phyloP scores from a whole-genome alignment of 371 early-diverging fungal genomes.

The Mucor velutinosus region DNA sequence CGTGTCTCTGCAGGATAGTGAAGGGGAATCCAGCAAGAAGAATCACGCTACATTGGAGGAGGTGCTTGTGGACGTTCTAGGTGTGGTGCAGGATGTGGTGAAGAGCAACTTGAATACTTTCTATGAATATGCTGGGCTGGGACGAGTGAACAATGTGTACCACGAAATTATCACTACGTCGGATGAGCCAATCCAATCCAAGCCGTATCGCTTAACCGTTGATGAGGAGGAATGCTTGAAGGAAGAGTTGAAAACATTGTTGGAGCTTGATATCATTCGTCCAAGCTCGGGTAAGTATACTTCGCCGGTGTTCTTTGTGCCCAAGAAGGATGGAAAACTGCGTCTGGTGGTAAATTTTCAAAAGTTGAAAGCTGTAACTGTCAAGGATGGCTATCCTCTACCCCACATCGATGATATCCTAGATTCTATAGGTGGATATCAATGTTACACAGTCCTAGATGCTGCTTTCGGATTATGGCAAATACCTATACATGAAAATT shows the following conservation, averaged over 20 bases:
- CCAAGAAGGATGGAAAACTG: slow-evolving; percentile 43
- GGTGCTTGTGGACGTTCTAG: not conserved
- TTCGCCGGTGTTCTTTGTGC: slow-evolving; percentile 46
- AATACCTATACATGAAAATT: slow-evolving; percentile 22
- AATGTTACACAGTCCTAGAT: not conserved
- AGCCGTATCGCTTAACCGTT: slow-evolving; percentile 9
- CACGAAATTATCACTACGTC: slow-evolving; percentile 1
- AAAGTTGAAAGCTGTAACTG: slow-evolving; percentile 42
- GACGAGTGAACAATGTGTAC: not conserved
- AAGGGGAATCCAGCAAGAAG: too few species aligned
- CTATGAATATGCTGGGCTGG: slow-evolving; percentile 5
- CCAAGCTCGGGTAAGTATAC: slow-evolving; percentile 17
- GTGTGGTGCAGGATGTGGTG: not conserved
- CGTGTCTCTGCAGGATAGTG: not conserved
- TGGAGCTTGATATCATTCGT: slow-evolving; percentile 14
- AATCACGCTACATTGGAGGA: not conserved
- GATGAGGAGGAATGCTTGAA: slow-evolving; percentile 18
- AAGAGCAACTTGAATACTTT: not conserved
- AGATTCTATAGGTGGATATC: slow-evolving; percentile 21
- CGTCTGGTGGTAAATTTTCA: slow-evolving; percentile 35
- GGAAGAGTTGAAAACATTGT: slow-evolving; percentile 9
- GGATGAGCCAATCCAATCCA: not conserved
- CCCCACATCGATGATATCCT: slow-evolving; percentile 44
- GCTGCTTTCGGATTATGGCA: slow-evolving; percentile 44
- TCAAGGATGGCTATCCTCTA: slow-evolving; percentile 37